Base-by-base conservation (phyloP, 2,329 filamentous ascomycete species). In the Zasmidium cellare region DNA sequence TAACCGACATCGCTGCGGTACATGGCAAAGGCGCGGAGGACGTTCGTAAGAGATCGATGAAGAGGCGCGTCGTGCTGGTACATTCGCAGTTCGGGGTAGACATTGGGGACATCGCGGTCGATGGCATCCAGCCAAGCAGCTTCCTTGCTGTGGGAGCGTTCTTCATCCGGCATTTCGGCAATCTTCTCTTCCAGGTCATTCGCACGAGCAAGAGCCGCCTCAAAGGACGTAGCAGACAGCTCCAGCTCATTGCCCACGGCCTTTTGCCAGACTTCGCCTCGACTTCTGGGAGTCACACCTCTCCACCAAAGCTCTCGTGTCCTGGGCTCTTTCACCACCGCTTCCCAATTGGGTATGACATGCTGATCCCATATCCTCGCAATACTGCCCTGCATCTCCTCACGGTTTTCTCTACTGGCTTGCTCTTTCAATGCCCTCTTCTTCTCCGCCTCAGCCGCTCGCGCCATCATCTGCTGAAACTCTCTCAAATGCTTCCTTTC, bases 401-500 rank as follows among this genome's bases (percentile, higher is more conserved):
- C 80, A 45, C 80, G 77, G 3, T 76, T 79, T 67, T 80, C 75
- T 65, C 80, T 79, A 58, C 81, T 79, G 58, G 80, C 80, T 62
- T 81, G 79, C 57, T 77, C 76, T 64, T 77, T 77, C 9, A 78
- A 73, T 9, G 75, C 76, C 60, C 76, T 77, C 56, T 79, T 78
- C 67, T 80, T 82, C 59, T 84, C 82, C 56, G 80, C 78, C 75
- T 86, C 84, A 44, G 82, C 77, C 24, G 84, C 81, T 46, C 80
- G 63, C 77, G 84, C 67, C 87, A 93, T 90, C 88, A 94, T 92
- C 72, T 83, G 86, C 75, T 92, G 87, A 71, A 92, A 94, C 71
- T 94, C 87, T 69, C 85, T 92, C 64, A 99, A 72, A 74, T 99
- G 94, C 65, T 87, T 88, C 72, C 85, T 90, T 77, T 99, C 94